These are phyloP conservation scores for Saccharomycopsis sp. DNA, from an alignment of 805 yeast genomes.

Conservation along the genomic window DNA sequence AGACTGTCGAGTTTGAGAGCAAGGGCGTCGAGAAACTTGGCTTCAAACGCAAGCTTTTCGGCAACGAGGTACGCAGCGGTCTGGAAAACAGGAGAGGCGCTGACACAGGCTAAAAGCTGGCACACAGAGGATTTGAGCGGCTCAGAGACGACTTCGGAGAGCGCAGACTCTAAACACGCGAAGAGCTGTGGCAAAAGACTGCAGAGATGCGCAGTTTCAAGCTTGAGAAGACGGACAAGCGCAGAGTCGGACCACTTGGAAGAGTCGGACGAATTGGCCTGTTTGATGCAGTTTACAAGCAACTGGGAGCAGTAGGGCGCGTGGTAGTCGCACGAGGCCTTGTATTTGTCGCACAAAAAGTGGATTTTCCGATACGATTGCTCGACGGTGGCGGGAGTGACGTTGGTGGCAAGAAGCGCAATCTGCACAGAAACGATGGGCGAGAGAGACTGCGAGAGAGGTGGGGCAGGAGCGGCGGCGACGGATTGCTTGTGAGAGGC, in stretches of 20 bases:
- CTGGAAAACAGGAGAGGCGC: not conserved
- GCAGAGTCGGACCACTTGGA: slow-evolving; percentile 25
- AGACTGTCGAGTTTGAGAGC: too few relatives aligned
- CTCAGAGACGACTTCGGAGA: not conserved
- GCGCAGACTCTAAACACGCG: slow-evolving; percentile 17
- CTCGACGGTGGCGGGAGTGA: slow-evolving; percentile 35
- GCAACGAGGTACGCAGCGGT: not conserved
- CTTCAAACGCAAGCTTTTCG: too few relatives aligned
- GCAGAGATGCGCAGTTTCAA: slow-evolving; percentile 14
- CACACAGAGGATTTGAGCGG: not conserved
- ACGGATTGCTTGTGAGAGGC: too few relatives aligned
- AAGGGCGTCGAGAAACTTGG: too few relatives aligned
- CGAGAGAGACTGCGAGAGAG: slow-evolving; percentile 16
- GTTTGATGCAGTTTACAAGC: slow-evolving; percentile 25
- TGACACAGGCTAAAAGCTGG: not conserved
- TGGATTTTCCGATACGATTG: slow-evolving; percentile 39
- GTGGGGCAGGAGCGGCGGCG: not conserved
- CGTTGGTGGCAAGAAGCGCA: slow-evolving; percentile 41
- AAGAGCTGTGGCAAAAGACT: slow-evolving; percentile 15
- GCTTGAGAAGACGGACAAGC: slow-evolving; percentile 22
- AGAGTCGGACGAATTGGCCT: slow-evolving; percentile 20
- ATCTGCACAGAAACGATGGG: slow-evolving; percentile 46
- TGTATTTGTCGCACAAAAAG: slow-evolving; percentile 35
- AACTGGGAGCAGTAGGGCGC: slow-evolving; percentile 27
- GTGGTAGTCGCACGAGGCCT: slow-evolving; percentile 28